Base-by-base conservation (phyloP, 345 rosid species). In the Camelina hispida region DNA sequence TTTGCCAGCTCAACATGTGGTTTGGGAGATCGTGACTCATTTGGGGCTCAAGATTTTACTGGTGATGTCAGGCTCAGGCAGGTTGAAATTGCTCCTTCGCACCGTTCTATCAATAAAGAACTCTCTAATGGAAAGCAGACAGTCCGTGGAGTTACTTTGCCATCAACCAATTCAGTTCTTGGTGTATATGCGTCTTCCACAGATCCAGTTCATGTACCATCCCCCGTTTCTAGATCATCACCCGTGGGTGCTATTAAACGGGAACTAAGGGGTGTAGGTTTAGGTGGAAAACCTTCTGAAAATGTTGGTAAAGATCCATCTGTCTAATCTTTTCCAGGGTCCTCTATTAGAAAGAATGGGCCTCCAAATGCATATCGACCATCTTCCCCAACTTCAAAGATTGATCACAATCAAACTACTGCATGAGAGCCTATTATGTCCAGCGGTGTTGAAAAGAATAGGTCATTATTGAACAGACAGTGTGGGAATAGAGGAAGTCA, bases 181-280 rank as follows among this genome's bases (percentile, higher is more conserved):
- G 94, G 96, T 69, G 89, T 88, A 66, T 89, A 89, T 81, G 89
- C 91, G 35, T 94, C 98, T 68, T 87, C 96, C 51, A 85, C 85
- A 48, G 98, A 91, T 79, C 97, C 97, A 71, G 93, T 91, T 80
- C 96, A 94, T 75, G 97, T 90, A 63, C 98, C 97, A 80, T 91
- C 97, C 79, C 95, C 93, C 51, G 96, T 87, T 75, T 88, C 93
- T 15, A 82, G 95, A 84, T 73, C 95, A 57, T 81, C 88, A 71
- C 85, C 81, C 51, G 89, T 87, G 80, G 96, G 97, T 77, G 91
- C 97, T 74, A 93, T 93, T 62, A 89, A 83, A 84, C 97, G 96
- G 75, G 98, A 91, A 79, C 94, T 91, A 77, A 97, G 93, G 66
- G 89, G 85, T 65, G 95, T 82, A 43, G 93, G 97, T 50, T 87